Evolutionary conservation across 2,329 filamentous ascomycete genomes (phyloP), one percentile per base, ranked within the genome.

Genomic region (Aspergillus quadricinctus): DNA sequence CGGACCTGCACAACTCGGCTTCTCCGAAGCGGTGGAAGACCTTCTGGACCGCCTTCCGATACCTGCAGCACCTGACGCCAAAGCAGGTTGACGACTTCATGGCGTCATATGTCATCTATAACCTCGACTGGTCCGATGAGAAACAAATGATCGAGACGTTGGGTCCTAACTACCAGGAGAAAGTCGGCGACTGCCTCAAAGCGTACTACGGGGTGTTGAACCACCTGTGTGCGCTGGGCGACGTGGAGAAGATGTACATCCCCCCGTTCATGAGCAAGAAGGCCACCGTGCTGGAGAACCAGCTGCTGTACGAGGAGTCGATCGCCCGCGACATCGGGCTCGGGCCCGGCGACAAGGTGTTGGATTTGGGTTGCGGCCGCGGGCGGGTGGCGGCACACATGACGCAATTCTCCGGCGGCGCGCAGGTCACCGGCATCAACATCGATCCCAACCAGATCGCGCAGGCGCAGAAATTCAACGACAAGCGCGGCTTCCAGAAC

Each of bases 161-260:
- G 6, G 80, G 80, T 1, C 73, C 77, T 2, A 68, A 80, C 58
- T 83, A 82, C 64, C 77, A 78, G 62, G 64, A 77, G 43, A 78
- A 76, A 43, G 79, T 82, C 14, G 80, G 80, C 54, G 78, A 80
- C 57, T 81, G 79, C 55, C 74, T 83, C 52, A 74, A 75, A 51
- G 67, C 79, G 10, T 83, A 83, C 65, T 83, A 83, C 57, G 80
- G 80, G 29, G 78, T 82, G 14, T 69, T 82, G 31, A 82, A 83
- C 64, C 80, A 82, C 56, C 75, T 83, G 10, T 83, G 80, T 65
- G 80, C 80, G 27, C 74, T 82, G 10, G 80, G 80, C 35, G 78
- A 81, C 46, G 80, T 82, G n/a, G 80, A 82, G 64, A 82, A 82
- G 69, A 83, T 83, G 80, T 83, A 82, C 65, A 82, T 82, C 54